Evolutionary conservation across 768 basidiomycete genomes (phyloP).

Genomic region (Calocera cornea): DNA sequence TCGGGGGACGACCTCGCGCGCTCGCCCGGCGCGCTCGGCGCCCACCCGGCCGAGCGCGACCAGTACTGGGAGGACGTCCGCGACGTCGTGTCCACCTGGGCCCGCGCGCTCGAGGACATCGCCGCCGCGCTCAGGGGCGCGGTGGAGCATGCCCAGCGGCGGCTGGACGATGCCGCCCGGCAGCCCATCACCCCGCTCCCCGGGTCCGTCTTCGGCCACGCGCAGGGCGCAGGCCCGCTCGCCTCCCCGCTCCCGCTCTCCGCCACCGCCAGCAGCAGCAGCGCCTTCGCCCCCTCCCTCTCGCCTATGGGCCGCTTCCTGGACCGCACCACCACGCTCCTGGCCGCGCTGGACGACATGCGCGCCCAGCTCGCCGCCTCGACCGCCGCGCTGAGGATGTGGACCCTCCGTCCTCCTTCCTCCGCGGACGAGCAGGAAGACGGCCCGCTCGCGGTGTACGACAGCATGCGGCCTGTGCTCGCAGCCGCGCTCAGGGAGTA

Average conservation of each 20-base stretch:
- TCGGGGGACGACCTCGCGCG: conserved; percentile 15
- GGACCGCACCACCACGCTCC: conserved; percentile 22
- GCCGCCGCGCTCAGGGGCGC: conserved; percentile 49
- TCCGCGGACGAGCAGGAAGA: neutral
- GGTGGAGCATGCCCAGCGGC: conserved; percentile 54
- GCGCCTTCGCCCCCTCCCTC: neutral
- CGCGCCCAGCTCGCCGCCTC: conserved; percentile 3
- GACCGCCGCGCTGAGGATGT: conserved; percentile 23
- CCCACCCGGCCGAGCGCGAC: conserved; percentile 38
- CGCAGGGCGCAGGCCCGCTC: neutral
- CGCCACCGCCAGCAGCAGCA: neutral
- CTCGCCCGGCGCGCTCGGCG: conserved; percentile 12
- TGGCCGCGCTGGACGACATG: conserved; percentile 36
- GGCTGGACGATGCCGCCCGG: conserved; percentile 34
- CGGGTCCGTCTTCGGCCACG: neutral
- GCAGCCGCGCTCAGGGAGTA: conserved; percentile 69
- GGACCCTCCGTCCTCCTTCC: neutral
- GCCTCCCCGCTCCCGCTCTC: neutral
- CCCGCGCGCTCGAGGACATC: conserved; percentile 52
- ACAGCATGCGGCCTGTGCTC: conserved; percentile 58
- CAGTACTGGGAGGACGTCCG: conserved; percentile 77
- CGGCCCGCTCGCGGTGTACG: conserved; percentile 52
- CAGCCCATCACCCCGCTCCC: neutral
- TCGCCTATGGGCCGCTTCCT: neutral
- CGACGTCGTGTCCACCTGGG: conserved; percentile 56